Base-by-base conservation (phyloP, 2,329 filamentous ascomycete genomes). In the Monilinia vaccinii-corymbosi region DNA sequence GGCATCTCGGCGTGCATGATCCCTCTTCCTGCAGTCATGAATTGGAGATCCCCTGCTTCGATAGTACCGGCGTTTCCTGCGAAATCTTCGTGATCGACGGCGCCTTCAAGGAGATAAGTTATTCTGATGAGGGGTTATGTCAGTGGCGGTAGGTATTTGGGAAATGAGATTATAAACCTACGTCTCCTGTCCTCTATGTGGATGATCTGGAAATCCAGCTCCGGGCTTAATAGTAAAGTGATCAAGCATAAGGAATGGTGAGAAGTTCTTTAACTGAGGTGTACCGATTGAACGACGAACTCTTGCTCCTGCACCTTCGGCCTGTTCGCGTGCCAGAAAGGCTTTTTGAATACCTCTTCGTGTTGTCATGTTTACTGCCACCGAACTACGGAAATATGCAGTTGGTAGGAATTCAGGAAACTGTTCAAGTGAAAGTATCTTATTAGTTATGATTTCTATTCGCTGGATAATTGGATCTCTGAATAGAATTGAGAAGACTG, bases 1-100 rank as follows among this genome's bases (percentile, higher is more conserved):
- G 93, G 93, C 91, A 97, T 97, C 75, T 97, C 93, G 42, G 92
- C 90, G 74, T 97, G 94, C 74, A 97, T 88, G 69, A 97, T 95
- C 46, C 93, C 93, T 23, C 81, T 79, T 4, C 93, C 93, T 1
- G 93, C 93, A 0, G 93, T 97, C 94, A 97, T 97, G 79, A 97
- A 97, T 72, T 97, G 93, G 51, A 97, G 76, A 72, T 97, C 93
- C n/a, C 93, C 93, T 0, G 88, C 76, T 62, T 87, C 81, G 67
- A 97, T 90, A 4, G 88, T 94, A 61, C 93, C 94, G 53, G 81
- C 81, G 76, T 94, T 86, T 14, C 91, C 91, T 2, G 89, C 86
- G 67, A 96, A 96, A 73, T 96, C 91, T 76, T 96, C 91, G 71
- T 96, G 91, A 75, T 96, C 91, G 61, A 96, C 85, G 4, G 83